Evolutionary conservation across 768 basidiomycete genomes (phyloP), one percentile per base, ranked within the genome.

Genomic region (Sarcodon sp.): DNA sequence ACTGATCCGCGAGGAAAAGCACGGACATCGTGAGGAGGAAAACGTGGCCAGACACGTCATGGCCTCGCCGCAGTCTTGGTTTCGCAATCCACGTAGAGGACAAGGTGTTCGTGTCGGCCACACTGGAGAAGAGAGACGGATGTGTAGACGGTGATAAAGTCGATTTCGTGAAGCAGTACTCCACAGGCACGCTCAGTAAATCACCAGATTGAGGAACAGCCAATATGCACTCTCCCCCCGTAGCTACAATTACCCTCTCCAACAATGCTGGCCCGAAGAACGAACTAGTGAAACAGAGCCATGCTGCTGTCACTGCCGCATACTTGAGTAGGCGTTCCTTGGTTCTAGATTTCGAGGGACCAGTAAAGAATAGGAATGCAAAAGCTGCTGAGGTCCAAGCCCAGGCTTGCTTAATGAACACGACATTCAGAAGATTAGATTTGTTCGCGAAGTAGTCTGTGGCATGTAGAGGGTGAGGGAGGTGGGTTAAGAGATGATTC

Each of bases 41-140:
- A 32, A 91, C 70, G 59, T 97, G 94, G 6, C 94, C 94, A 0
- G 90, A 93, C 11, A 97, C 78, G 57, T 98, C 94, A 60, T 96
- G 91, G 0, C 94, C 94, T 37, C 71, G 75, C 47, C 78, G 72
- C 53, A 94, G 66, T 31, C 83, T 67, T 7, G 91, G 87, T 2
- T 62, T 56, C 0, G 59, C 62, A 31, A 59, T 61, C 75, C 74
- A 82, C 16, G 65, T 57, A 4, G 66, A 54, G 9, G 70, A 57
- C 7, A 27, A 9, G 8, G 11, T 13, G 11, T 16, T 16, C 7
- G 15, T 27, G 39, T 15, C 27, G 39, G 13, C 27, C 7, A 41
- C 6, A 3, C 16, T 16, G 13, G 39, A 16, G 64, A 89, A 87
- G 38, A 88, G 66, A 11, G 63, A 53, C 1, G 87, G 79, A 55